These are phyloP conservation scores for Neonectria faginata DNA, from an alignment of 2,329 filamentous ascomycete species.

Conservation along the genomic window DNA sequence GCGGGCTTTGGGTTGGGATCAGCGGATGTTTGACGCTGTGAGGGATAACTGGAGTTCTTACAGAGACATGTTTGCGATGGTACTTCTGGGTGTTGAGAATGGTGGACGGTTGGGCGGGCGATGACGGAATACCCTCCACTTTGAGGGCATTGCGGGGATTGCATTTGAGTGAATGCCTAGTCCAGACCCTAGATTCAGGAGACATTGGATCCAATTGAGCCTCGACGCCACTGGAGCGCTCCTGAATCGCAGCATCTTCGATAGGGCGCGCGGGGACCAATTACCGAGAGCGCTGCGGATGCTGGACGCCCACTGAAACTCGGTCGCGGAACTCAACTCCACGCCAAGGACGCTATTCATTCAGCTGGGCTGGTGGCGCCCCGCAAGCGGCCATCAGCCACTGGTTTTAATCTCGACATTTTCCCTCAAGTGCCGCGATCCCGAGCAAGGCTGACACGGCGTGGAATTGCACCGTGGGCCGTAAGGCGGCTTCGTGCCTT, in stretches of 20 bases:
- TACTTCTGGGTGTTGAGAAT: conserved; percentile 10
- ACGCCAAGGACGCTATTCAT: conserved; percentile 37
- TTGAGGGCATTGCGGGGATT: not conserved
- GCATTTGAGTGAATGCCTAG: not conserved
- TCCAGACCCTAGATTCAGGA: not conserved
- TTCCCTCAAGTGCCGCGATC: conserved; percentile 11
- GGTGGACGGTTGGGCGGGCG: not conserved
- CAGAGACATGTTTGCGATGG: conserved; percentile 31
- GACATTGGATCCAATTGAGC: not conserved
- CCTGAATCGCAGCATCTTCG: not conserved
- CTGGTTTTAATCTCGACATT: conserved; percentile 18
- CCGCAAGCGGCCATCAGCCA: conserved; percentile 7
- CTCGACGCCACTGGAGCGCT: not conserved
- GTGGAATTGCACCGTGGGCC: not conserved
- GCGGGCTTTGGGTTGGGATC: conserved; percentile 49
- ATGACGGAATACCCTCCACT: not conserved
- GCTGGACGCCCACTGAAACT: conserved; percentile 14
- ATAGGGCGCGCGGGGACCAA: not conserved
- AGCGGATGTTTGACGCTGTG: not conserved
- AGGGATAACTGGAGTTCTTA: not conserved
- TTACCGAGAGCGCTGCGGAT: conserved; percentile 3
- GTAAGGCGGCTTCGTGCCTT: conserved; percentile 10
- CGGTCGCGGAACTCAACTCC: conserved; percentile 5
- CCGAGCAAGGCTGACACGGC: conserved; percentile 8
- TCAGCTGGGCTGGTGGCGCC: conserved; percentile 42